phyloP scores from a whole-genome alignment of 108 stramenopile species.

The Skeletonema marinoi region DNA sequence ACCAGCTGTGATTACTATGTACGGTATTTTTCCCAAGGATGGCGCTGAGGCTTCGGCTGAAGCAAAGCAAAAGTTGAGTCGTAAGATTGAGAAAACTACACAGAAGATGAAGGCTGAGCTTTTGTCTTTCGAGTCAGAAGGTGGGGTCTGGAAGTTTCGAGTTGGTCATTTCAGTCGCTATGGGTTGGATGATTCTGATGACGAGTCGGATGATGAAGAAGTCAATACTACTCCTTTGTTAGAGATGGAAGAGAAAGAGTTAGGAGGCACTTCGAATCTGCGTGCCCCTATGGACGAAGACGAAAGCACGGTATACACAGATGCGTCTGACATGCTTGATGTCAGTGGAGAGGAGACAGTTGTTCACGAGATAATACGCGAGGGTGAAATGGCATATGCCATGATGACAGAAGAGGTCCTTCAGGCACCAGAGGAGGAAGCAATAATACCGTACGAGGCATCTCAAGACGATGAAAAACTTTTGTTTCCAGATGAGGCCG shows the following conservation, averaged over 20 bases:
- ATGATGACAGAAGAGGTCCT: slow-evolving; percentile 45
- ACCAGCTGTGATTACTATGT: slow-evolving; percentile 86
- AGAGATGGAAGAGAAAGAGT: slow-evolving; percentile 34
- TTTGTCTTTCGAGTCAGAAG: slow-evolving; percentile 70
- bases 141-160: slow-evolving; percentile 89
- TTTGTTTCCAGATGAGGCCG: slow-evolving; percentile 42
- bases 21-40: slow-evolving; percentile 71
- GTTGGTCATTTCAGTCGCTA: slow-evolving; percentile 95
- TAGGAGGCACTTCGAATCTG: slow-evolving; percentile 50
- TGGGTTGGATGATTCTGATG: slow-evolving; percentile 80
- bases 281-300: slow-evolving; percentile 51
- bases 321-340: slow-evolving; percentile 18
- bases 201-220: slow-evolving; percentile 24
- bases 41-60: slow-evolving; percentile 56
- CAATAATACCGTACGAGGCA: slow-evolving; percentile 13
- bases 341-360: slow-evolving; percentile 21
- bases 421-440: slow-evolving; percentile 20
- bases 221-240: slow-evolving; percentile 35
- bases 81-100: slow-evolving; percentile 65
- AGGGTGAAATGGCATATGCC: slow-evolving; percentile 43
- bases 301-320: slow-evolving; percentile 38
- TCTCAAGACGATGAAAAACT: slow-evolving; percentile 19
- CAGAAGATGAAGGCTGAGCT: slow-evolving; percentile 85
- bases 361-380: slow-evolving; percentile 28
- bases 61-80: slow-evolving; percentile 58